These are phyloP conservation scores for Neohortaea acidophila DNA, from an alignment of 495 filamentous ascomycete genomes.

Conservation along the genomic window DNA sequence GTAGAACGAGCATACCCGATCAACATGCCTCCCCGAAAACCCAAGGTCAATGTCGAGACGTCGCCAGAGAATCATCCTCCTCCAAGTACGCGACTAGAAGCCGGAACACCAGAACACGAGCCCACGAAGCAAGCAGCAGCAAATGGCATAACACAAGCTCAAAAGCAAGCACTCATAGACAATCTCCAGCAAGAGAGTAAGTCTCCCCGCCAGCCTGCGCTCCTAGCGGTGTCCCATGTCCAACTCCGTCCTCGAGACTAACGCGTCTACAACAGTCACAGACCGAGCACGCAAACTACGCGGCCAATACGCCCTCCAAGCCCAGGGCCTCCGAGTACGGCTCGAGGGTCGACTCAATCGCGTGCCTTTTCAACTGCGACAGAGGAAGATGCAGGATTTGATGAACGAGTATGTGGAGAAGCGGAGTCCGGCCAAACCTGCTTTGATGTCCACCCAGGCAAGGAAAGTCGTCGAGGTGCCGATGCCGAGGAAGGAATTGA, in stretches of 20 bases:
- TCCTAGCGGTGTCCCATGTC: too few species aligned
- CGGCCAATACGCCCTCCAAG: slow-evolving; percentile 77
- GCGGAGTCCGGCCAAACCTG: slow-evolving; percentile 17
- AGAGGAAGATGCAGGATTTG: slow-evolving; percentile 71
- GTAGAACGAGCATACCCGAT: too few species aligned
- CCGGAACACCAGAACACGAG: slow-evolving; percentile 36
- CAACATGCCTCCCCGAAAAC: too few species aligned
- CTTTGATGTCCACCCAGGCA: slow-evolving; percentile 4
- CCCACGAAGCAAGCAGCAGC: slow-evolving; percentile 42
- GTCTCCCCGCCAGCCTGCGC: too few species aligned
- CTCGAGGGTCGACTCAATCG: slow-evolving; percentile 92
- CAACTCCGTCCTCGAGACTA: slow-evolving; percentile 1
- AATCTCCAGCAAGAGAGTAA: slow-evolving; percentile 87
- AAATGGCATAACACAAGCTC: slow-evolving; percentile 52
- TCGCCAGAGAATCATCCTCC: too few species aligned
- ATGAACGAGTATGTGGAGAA: slow-evolving; percentile 38
- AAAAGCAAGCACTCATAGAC: slow-evolving; percentile 82
- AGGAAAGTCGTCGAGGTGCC: slow-evolving; percentile 9
- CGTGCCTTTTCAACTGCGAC: slow-evolving; percentile 66
- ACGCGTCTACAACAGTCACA: slow-evolving; percentile 44
- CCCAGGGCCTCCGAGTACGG: slow-evolving; percentile 65
- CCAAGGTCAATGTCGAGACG: too few species aligned
- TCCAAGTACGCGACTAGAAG: too few species aligned
- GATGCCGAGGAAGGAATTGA: slow-evolving; percentile 26
- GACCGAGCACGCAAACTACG: slow-evolving; percentile 83